Conservation (phyloP, 176 grass and related monocot species). For the Avena insularis region DNA sequence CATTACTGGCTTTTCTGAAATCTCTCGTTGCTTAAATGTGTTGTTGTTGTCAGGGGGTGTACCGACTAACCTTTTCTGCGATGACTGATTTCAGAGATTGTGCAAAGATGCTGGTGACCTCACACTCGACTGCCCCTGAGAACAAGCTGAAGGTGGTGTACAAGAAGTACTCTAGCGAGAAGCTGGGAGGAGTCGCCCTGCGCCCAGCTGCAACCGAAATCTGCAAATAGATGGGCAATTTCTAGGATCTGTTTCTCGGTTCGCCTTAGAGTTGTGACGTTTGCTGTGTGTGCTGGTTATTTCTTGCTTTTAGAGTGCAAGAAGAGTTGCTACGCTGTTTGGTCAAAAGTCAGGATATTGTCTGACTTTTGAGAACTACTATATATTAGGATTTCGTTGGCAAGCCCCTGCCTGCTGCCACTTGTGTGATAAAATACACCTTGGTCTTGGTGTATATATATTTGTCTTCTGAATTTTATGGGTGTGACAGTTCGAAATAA, state of each 20-base stretch:
- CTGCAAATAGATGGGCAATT: constrained; percentile 42
- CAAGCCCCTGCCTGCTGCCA: background rate
- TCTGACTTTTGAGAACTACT: constrained; percentile 30
- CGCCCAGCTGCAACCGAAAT: constrained; percentile 51
- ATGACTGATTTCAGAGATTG: constrained; percentile 52
- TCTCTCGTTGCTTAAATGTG: background rate
- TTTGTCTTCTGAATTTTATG: constrained; percentile 25
- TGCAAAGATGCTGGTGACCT: constrained; percentile 59
- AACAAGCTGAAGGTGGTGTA: constrained; percentile 76
- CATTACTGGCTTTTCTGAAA: background rate
- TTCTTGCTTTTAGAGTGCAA: constrained; percentile 51
- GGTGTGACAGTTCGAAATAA: constrained; percentile 6
- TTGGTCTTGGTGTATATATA: constrained; percentile 52
- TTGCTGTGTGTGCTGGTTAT: constrained; percentile 35
- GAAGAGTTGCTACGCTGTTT: constrained; percentile 36
- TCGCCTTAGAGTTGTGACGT: constrained; percentile 18
- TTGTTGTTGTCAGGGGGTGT: background rate
- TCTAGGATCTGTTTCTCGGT: constrained; percentile 23
- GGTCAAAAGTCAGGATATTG: constrained; percentile 42
- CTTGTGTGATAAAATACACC: constrained; percentile 30
- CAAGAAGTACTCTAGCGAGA: constrained; percentile 78
- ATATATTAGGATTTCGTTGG: constrained; percentile 33
- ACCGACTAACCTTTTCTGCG: background rate
- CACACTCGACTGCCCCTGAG: constrained; percentile 57
- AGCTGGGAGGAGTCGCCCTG: constrained; percentile 71